Evolutionary conservation across 2,329 filamentous ascomycete species (phyloP), one percentile per base, ranked within the genome.

Genomic region (Xylaria sp.): DNA sequence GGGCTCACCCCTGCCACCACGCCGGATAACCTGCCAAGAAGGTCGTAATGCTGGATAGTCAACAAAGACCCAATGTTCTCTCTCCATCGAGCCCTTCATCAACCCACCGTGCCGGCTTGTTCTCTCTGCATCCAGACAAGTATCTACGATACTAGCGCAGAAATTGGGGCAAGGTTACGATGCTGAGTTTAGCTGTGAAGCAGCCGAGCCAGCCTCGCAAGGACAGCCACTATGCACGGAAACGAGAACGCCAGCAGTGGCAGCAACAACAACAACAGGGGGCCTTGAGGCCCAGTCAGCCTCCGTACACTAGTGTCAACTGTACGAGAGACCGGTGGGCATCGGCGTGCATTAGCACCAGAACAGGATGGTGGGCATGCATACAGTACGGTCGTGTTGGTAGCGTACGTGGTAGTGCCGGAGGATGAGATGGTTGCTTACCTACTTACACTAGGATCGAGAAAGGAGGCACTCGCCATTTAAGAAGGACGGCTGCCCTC

Each of bases 381-480:
- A 34, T n/a, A 18, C 48, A 50, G 52, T 50, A 57, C 61, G 50
- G 66, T 61, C 39, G 48, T 37, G 34, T 37, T 37, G 34, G 10
- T 37, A 9, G 34, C 7, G 34, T 6, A 28, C 28, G 28, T 28
- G 18, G 59, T 50, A 41, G 18, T 25, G 25, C 28, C 41, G 61
- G 28, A 69, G 59, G 54, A 62, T 62, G 51, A 56, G 34, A 25
- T 67, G 15, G 41, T 7, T 46, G 37, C 41, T 20, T 44, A 23
- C 44, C 28, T 23, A 28, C 39, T 44, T 44, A 37, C 7, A 20
- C 10, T 56, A 70, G 54, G 25, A 37, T 51, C 20, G 23, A 55
- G n/a, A 67, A 70, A 66, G 55, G 71, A 70, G 65, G 63, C 63
- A 65, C 44, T 51, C 66, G 28, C 6, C 51, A 62, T 70, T 66